A percentile compares a stretch with the other conserved stretches of the same genome.
Evolutionary conservation across 78 protist genomes (phyloP).

Genomic region (Emiliania huxleyi): DNA sequence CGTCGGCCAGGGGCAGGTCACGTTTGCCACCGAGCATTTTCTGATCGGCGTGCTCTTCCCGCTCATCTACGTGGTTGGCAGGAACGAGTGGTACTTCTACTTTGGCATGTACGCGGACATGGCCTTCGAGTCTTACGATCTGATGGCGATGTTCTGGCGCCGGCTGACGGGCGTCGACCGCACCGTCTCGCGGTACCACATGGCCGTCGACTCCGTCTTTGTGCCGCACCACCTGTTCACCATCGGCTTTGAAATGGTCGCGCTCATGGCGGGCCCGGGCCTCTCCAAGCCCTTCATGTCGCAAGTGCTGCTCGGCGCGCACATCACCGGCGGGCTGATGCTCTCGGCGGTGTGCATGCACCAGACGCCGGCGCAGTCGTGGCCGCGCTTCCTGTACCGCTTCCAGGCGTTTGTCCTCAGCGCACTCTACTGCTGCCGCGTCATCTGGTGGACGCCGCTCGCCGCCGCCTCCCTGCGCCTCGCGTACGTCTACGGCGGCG

Average conservation of each 20-base stretch:
- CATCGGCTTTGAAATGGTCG: not conserved
- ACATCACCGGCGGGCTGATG: not conserved
- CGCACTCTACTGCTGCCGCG: not conserved
- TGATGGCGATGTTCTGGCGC: not conserved
- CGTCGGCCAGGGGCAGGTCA: not conserved
- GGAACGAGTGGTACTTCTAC: not conserved
- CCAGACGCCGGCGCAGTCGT: not conserved
- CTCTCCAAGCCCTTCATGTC: not conserved
- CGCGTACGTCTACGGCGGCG: not conserved
- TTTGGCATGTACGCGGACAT: not conserved
- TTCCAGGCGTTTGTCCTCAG: not conserved
- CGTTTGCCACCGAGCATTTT: not conserved
- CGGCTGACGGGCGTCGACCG: not conserved
- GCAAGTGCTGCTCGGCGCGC: not conserved
- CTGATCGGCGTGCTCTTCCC: not conserved
- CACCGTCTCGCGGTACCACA: not conserved
- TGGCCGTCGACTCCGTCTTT: not conserved
- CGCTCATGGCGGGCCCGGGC: not conserved
- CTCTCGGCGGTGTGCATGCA: not conserved
- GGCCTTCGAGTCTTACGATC: not conserved
- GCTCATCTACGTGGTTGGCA: not conserved
- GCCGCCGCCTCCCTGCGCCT: not conserved
- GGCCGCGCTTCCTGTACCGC: not conserved
- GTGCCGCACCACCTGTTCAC: not conserved
- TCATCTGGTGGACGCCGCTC: not conserved